phyloP scores from a whole-genome alignment of 2,329 filamentous ascomycete species.

The Xylaria sp. region DNA sequence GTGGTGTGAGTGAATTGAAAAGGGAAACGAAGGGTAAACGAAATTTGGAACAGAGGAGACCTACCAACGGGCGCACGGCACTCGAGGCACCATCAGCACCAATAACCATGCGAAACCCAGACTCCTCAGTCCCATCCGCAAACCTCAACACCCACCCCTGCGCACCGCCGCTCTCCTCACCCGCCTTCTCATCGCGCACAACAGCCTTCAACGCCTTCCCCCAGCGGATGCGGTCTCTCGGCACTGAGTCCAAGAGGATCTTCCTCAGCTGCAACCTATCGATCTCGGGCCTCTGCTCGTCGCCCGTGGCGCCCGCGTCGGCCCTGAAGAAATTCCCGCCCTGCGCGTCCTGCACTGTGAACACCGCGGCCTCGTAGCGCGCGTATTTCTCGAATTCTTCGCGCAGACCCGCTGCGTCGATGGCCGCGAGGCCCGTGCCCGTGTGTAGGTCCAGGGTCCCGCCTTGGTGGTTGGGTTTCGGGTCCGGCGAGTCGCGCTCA shows the following conservation, averaged over 20 bases:
- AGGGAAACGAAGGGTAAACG: no score
- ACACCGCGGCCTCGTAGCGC: slow-evolving; percentile 28
- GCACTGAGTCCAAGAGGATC: slow-evolving; percentile 27
- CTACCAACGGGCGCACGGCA: slow-evolving; percentile 39
- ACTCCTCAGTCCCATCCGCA: slow-evolving; percentile 15
- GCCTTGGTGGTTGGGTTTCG: slow-evolving; percentile 5
- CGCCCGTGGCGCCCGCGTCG: background rate
- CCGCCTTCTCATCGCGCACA: slow-evolving; percentile 32
- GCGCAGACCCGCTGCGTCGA: slow-evolving; percentile 36
- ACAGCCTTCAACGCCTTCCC: slow-evolving; percentile 11
- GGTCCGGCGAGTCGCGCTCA: slow-evolving; percentile 18
- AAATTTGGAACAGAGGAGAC: background rate
- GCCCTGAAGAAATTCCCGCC: background rate
- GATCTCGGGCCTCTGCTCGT: slow-evolving; percentile 31
- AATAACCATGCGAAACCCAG: slow-evolving; percentile 42
- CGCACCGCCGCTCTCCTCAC: background rate
- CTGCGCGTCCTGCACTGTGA: slow-evolving; percentile 17
- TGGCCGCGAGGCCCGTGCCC: slow-evolving; percentile 35
- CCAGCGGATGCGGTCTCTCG: slow-evolving; percentile 27
- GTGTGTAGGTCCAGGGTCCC: slow-evolving; percentile 55
- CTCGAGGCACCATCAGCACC: slow-evolving; percentile 48
- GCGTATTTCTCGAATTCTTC: slow-evolving; percentile 34
- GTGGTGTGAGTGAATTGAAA: background rate
- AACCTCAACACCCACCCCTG: slow-evolving; percentile 16
- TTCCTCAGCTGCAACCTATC: slow-evolving; percentile 26